Base-by-base conservation (phyloP, 495 filamentous ascomycete genomes). In the Schizothecium vesticola region DNA sequence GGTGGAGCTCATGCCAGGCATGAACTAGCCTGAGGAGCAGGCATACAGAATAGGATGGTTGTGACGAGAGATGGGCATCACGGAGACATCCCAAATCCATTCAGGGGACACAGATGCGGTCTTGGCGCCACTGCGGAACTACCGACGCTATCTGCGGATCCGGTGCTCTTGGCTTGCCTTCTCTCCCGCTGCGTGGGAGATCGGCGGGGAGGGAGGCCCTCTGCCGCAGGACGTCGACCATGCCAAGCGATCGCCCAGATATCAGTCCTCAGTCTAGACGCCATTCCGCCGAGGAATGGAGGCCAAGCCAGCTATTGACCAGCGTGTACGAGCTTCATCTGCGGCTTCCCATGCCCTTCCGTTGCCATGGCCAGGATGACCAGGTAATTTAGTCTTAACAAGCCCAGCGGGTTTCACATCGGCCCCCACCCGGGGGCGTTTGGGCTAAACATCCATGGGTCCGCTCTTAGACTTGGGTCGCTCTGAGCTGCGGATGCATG, bases 1-100 rank as follows among this genome's bases (percentile, higher is more conserved):
- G 69, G 88, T 90, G 10, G 90, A 92, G 63, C 81, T 97, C 68
- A 92, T 99, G 92, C 89, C 90, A 67, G 94, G 94, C 16, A 97
- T 97, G 94, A 85, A 94, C 78, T 78, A 78, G 69, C 56, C 56
- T 59, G 24, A n/a, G 43, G 31, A 19, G 43, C 43, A 5, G 43
- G 43, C 16, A 60, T n/a, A n/a, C 43, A n/a, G 0, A 51, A 51
- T n/a, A 16, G n/a, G 22, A 10, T 10, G 19, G 23, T 61, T 8
- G 43, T 51, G 43, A 51, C 43, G 43, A 51, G 16, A 51, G 43
- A 51, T 51, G 43, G 43, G 43, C 43, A 51, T 51, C 43, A 51
- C 43, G 43, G 43, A 51, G 43, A 51, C 43, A n/a, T 51, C 43
- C 43, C 43, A 51, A 51, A 51, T 51, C 43, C 43, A 51, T n/a